Percentiles rank a stretch among this genome's conserved stretches.
These are phyloP conservation scores for Daldinia childiae DNA, from an alignment of 495 filamentous ascomycete species.

Conservation along the genomic window DNA sequence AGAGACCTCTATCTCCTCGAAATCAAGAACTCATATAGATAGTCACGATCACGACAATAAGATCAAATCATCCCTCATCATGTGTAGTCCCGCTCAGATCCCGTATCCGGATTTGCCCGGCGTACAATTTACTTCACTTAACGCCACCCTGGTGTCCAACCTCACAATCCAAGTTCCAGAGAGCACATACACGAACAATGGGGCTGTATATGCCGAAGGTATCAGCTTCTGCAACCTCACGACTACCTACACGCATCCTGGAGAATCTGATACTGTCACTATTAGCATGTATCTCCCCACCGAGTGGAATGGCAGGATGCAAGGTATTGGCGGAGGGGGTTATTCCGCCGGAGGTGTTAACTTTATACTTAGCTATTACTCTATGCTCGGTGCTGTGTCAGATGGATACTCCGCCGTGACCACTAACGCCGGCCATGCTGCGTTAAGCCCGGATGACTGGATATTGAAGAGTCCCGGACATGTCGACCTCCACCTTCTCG, in stretches of 20 bases:
- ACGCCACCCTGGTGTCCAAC: slow-evolving; percentile 17
- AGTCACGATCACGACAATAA: not conserved
- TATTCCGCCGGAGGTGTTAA: slow-evolving; percentile 45
- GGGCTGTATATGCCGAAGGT: slow-evolving; percentile 27
- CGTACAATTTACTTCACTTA: slow-evolving; percentile 26
- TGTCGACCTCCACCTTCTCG: slow-evolving; percentile 45
- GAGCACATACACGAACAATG: slow-evolving; percentile 23
- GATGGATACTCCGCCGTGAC: slow-evolving; percentile 53
- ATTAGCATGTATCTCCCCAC: slow-evolving; percentile 52
- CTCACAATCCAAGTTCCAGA: slow-evolving; percentile 17
- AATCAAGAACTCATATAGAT: not conserved
- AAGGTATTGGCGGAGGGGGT: slow-evolving; percentile 59
- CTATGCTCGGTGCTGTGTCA: slow-evolving; percentile 45
- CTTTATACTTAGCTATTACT: slow-evolving; percentile 20
- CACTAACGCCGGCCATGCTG: slow-evolving; percentile 53
- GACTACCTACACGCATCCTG: slow-evolving; percentile 55
- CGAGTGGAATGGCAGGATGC: slow-evolving; percentile 57
- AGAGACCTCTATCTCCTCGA: not conserved
- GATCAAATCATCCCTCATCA: not conserved
- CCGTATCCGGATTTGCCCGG: slow-evolving; percentile 26
- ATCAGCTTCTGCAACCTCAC: slow-evolving; percentile 56
- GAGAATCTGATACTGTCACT: slow-evolving; percentile 49
- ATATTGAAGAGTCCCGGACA: slow-evolving; percentile 52
- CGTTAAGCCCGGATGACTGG: slow-evolving; percentile 47
- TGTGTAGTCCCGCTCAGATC: slow-evolving; percentile 29